A percentile compares a stretch with the other conserved stretches of the same genome.
Evolutionary conservation across 371 early-diverging fungal species (phyloP).

Genomic region (Batkoa obscura): DNA sequence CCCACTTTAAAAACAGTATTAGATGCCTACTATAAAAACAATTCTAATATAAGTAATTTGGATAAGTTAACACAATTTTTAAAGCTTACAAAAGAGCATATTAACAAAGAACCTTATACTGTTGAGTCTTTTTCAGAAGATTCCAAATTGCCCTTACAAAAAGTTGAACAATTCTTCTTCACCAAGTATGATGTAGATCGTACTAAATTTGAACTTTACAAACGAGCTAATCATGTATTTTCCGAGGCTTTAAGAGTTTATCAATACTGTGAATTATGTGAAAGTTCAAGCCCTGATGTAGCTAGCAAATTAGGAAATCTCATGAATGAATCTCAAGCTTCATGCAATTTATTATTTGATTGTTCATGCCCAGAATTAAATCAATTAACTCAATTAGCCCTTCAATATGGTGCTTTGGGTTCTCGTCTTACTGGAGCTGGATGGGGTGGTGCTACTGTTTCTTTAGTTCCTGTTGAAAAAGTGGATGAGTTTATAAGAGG

Average conservation of each 20-base stretch:
- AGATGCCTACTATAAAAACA: constrained; percentile 28
- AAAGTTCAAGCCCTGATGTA: constrained; percentile 11
- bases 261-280: constrained; percentile 50
- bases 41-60: neutral
- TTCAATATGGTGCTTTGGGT: constrained; percentile 48
- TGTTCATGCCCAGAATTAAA: constrained; percentile 82
- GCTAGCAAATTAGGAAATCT: constrained; percentile 42
- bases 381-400: constrained; percentile 45
- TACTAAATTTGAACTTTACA: constrained; percentile 51
- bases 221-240: constrained; percentile 67
- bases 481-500: constrained; percentile 36
- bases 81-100: constrained; percentile 3
- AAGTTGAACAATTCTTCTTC: constrained; percentile 36
- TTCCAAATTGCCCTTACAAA: constrained; percentile 27
- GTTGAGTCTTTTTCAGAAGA: constrained; percentile 36
- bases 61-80: neutral
- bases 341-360: constrained; percentile 60
- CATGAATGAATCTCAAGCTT: constrained; percentile 77
- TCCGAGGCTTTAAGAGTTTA: constrained; percentile 69
- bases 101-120: constrained; percentile 37
- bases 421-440: constrained; percentile 85
- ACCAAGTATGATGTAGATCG: constrained; percentile 41
- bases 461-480: constrained; percentile 44
- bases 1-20: constrained; percentile 42
- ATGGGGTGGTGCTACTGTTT: constrained; percentile 91